These are phyloP conservation scores for Marsdenia floribunda DNA, from an alignment of 257 asterid species.

Conservation along the genomic window DNA sequence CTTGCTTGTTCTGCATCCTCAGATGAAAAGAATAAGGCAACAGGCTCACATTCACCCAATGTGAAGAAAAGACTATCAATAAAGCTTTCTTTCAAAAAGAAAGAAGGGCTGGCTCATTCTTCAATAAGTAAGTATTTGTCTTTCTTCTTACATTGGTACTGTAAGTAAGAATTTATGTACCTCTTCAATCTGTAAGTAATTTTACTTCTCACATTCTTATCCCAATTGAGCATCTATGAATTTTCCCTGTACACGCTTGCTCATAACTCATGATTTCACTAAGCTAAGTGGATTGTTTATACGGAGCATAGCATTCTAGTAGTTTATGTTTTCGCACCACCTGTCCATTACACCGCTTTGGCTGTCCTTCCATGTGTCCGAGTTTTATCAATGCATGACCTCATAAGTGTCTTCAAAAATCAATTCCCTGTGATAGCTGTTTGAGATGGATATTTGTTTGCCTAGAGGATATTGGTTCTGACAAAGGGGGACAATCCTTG, in stretches of 20 bases:
- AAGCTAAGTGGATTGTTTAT: not conserved
- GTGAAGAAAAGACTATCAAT: constrained; percentile 46
- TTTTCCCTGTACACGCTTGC: not conserved
- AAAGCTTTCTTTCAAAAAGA: constrained; percentile 65
- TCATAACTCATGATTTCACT: not conserved
- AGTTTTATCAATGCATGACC: not conserved
- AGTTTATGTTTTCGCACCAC: not conserved
- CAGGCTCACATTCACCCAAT: constrained; percentile 41
- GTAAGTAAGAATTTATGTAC: not conserved
- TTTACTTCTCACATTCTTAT: not conserved
- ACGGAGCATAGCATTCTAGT: not conserved
- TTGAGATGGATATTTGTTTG: not conserved
- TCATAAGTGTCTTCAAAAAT: not conserved
- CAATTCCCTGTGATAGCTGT: not conserved
- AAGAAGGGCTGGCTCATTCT: constrained; percentile 47
- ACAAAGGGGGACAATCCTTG: not conserved
- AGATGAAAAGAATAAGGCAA: constrained; percentile 52
- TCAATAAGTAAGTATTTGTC: constrained; percentile 44
- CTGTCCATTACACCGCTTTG: not conserved
- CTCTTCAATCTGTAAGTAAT: too few relatives aligned
- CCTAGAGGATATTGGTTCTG: not conserved
- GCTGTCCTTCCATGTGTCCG: not conserved
- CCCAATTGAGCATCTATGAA: not conserved
- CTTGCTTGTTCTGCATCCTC: constrained; percentile 61
- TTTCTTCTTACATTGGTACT: not conserved